phyloP scores from a whole-genome alignment of 1,139 yeast species.

The Candida sp. region DNA sequence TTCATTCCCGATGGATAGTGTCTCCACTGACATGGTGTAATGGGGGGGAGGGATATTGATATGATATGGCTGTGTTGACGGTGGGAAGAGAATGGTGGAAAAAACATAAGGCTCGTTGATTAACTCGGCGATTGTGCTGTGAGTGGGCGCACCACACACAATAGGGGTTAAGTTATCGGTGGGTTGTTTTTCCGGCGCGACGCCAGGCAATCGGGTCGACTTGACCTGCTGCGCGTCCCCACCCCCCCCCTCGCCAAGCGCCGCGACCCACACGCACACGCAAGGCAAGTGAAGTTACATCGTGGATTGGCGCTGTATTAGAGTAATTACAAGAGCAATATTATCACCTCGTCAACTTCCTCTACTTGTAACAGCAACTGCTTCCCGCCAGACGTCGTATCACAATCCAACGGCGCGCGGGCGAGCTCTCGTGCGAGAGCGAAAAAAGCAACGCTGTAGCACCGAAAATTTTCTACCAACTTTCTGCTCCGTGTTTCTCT shows the following conservation, averaged over 20 bases:
- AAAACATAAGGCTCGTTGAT: background rate
- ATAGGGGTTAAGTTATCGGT: background rate
- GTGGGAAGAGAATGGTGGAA: background rate
- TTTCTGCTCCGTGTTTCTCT: too few relatives aligned
- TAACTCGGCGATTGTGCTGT: background rate
- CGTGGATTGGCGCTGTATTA: too few relatives aligned
- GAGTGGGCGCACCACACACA: background rate
- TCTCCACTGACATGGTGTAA: slow-evolving; percentile 21
- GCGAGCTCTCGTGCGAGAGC: background rate
- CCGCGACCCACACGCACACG: too few relatives aligned
- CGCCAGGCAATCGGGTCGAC: too few relatives aligned
- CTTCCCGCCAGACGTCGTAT: background rate
- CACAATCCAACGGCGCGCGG: background rate
- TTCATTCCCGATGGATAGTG: slow-evolving; percentile 63
- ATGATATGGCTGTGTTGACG: background rate
- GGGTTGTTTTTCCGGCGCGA: too few relatives aligned
- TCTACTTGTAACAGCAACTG: background rate
- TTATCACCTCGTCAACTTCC: too few relatives aligned
- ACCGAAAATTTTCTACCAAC: background rate
- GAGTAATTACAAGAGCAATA: too few relatives aligned
- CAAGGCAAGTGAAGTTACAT: too few relatives aligned
- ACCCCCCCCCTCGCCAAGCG: too few relatives aligned
- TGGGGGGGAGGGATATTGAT: background rate
- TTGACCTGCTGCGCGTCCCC: too few relatives aligned
- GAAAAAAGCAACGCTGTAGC: background rate